phyloP scores from a whole-genome alignment of 1,284 basidiomycete species.

The Cutaneotrichosporon dermatis region DNA sequence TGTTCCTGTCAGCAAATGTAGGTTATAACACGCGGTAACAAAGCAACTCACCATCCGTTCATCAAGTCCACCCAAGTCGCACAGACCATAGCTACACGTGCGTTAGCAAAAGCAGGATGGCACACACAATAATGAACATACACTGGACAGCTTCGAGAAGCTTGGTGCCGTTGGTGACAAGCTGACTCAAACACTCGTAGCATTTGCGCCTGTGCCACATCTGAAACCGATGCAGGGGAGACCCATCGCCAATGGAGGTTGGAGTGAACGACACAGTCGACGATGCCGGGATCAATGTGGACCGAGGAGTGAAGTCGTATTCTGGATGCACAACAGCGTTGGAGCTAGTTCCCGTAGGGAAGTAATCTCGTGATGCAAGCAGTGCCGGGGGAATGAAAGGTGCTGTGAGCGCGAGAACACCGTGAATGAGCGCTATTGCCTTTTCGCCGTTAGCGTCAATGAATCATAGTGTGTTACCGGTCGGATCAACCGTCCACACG shows the following conservation, averaged over 20 bases:
- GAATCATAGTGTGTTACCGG: too few species aligned
- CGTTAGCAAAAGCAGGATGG: too few species aligned
- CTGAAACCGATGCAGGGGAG: constrained; percentile 36
- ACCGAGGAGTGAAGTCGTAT: constrained; percentile 19
- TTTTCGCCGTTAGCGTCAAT: background rate
- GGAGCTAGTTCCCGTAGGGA: constrained; percentile 33
- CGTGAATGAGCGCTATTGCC: constrained; percentile 29
- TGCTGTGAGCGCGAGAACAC: constrained; percentile 36
- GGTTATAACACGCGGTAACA: too few species aligned
- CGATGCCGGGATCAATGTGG: constrained; percentile 2
- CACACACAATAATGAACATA: constrained; percentile 7
- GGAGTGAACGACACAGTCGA: background rate
- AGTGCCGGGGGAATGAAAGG: constrained; percentile 29
- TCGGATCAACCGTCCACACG: too few species aligned
- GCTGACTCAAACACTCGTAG: constrained; percentile 21
- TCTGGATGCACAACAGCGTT: constrained; percentile 31
- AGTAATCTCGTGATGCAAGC: constrained; percentile 31
- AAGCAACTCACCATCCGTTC: constrained; percentile 33
- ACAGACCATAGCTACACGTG: constrained; percentile 23
- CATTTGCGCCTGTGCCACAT: constrained; percentile 42
- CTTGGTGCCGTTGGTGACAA: constrained; percentile 19
- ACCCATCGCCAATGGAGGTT: background rate
- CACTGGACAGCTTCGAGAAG: constrained; percentile 34
- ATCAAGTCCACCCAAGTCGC: constrained; percentile 32
- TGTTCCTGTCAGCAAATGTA: background rate